A percentile compares a stretch with the other conserved stretches of the same genome.
These are phyloP conservation scores for Fomitopsis schrenkii DNA, from an alignment of 1,284 basidiomycete genomes.

Conservation along the genomic window DNA sequence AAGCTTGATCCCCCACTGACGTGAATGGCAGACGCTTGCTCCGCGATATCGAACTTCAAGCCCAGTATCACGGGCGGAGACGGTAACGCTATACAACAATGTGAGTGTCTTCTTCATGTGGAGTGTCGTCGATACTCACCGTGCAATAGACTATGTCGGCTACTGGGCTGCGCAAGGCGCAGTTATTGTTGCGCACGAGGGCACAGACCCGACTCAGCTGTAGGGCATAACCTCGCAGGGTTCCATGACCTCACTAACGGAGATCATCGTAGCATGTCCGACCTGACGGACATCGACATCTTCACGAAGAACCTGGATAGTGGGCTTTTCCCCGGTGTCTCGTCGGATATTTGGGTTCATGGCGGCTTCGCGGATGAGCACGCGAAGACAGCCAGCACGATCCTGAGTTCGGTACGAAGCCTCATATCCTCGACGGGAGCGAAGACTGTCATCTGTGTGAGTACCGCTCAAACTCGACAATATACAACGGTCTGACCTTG, in stretches of 20 bases:
- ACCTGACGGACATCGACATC: constrained; percentile 45
- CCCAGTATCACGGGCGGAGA: constrained; percentile 42
- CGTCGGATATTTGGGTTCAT: constrained; percentile 37
- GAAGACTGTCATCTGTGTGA: constrained; percentile 33
- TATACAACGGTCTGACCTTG: not conserved
- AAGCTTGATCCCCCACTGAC: not conserved
- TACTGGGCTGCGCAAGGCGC: constrained; percentile 41
- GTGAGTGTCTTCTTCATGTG: constrained; percentile 23
- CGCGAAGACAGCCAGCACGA: constrained; percentile 32
- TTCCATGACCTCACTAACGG: not conserved
- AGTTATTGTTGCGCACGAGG: constrained; percentile 49
- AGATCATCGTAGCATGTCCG: constrained; percentile 31
- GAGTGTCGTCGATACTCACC: not conserved
- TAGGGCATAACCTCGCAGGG: constrained; percentile 10
- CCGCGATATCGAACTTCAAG: constrained; percentile 39
- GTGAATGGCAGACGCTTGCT: constrained; percentile 30
- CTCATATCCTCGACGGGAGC: constrained; percentile 31
- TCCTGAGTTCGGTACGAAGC: constrained; percentile 35
- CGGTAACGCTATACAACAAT: constrained; percentile 40
- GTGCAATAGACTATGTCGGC: constrained; percentile 38
- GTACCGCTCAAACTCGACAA: not conserved
- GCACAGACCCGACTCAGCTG: constrained; percentile 47
- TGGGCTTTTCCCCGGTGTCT: constrained; percentile 44
- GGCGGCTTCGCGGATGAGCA: constrained; percentile 47
- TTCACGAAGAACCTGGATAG: constrained; percentile 29